These are phyloP conservation scores for Penicillium griseofulvum DNA, from an alignment of 2,329 filamentous ascomycete genomes.

Conservation along the genomic window DNA sequence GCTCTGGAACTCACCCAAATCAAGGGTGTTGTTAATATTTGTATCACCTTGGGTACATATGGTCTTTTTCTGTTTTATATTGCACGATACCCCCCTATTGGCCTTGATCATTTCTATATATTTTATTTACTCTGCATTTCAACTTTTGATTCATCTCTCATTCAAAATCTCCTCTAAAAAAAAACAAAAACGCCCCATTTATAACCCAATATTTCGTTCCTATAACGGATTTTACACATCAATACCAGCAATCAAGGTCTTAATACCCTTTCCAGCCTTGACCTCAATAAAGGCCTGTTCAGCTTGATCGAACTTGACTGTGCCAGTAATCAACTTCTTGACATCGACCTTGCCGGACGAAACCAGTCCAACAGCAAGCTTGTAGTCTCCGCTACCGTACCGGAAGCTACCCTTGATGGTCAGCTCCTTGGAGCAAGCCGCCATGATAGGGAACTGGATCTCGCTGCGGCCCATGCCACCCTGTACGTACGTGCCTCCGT, in stretches of 20 bases:
- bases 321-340: slow-evolving; percentile 75
- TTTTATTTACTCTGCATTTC: neutral
- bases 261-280: slow-evolving; percentile 68
- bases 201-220: neutral
- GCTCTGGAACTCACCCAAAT: slow-evolving; percentile 34
- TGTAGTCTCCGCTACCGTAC: slow-evolving; percentile 85
- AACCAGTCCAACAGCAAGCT: slow-evolving; percentile 75
- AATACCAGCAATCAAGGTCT: slow-evolving; percentile 46
- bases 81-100: slow-evolving; percentile 26
- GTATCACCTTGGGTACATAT: neutral
- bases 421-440: slow-evolving; percentile 84
- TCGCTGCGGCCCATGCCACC: slow-evolving; percentile 87
- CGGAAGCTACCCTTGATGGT: slow-evolving; percentile 85
- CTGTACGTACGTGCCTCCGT: slow-evolving; percentile 76
- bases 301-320: slow-evolving; percentile 76
- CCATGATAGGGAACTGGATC: slow-evolving; percentile 89
- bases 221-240: slow-evolving; percentile 16
- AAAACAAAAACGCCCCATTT: slow-evolving; percentile 1
- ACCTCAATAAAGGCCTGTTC: slow-evolving; percentile 86
- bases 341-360: slow-evolving; percentile 66
- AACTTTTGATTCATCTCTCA: slow-evolving; percentile 9
- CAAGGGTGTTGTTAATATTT: slow-evolving; percentile 43
- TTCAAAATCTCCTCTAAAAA: neutral
- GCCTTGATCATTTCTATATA: slow-evolving; percentile 13
- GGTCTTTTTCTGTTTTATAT: slow-evolving; percentile 4